Base-by-base conservation (phyloP, 2,329 filamentous ascomycete genomes). In the Lachnellula subtilissima region DNA sequence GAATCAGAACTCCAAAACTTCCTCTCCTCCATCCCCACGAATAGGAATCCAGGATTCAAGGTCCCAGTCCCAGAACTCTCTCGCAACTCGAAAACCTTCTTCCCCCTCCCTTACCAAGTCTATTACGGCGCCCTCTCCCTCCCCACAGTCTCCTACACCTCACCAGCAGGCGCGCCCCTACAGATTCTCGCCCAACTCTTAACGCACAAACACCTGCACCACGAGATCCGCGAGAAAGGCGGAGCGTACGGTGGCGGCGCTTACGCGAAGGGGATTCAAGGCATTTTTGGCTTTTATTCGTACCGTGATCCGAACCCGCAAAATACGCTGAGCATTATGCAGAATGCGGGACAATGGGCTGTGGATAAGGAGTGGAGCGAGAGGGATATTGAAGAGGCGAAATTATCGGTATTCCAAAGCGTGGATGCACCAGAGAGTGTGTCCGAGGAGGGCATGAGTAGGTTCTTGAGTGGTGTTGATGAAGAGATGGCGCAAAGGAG, bases 151-250 rank as follows among this genome's bases (percentile, higher is more conserved):
- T 89, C 92, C 0, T 99, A 97, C 72, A 86, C 84, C 3, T 83
- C 89, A 45, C 72, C 85, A 0, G 81, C 88, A 52, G 86, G 88
- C 42, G 90, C 94, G 1, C 82, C 91, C 0, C 84, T 97, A 15
- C 91, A 93, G 66, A 88, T 97, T 42, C 84, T 99, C 22, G 86
- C 92, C 12, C 91, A 97, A 70, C 83, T 99, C 17, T 82, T 99
- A 35, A 97, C 93, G 0, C 93, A 99, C 75, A 97, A 96, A 73
- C 89, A 97, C 69, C 79, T 99, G 28, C 94, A 99, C 70, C 93
- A 96, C 64, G 94, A 97, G 73, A 97, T 99, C 63, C 89, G 94
- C 54, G 94, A 99, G 70, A 97, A 97, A 74, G 94, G 94, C 35
- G 94, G 94, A 39, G 94, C 94, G 0, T 99, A 99, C 65, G 94